Evolutionary conservation across 2,329 filamentous ascomycete genomes (phyloP).

Genomic region (Arthrobotrys megalospora): DNA sequence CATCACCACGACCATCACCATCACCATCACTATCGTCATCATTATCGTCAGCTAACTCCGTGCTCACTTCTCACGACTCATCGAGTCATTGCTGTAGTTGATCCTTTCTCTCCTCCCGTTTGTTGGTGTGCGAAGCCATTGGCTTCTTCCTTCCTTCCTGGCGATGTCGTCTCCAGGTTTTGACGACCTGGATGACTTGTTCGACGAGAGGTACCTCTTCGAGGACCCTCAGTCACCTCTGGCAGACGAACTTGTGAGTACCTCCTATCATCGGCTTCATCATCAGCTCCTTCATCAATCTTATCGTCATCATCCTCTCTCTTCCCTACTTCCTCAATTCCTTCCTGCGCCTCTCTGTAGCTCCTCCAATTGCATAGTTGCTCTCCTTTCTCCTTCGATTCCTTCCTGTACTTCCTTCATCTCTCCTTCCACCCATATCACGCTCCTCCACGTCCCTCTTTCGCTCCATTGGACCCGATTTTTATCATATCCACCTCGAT

Average conservation of each 20-base stretch:
- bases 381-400: background rate
- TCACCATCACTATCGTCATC: background rate
- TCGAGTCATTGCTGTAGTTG: background rate
- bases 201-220: background rate
- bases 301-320: background rate
- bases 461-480: no score
- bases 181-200: background rate
- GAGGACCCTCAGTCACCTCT: background rate
- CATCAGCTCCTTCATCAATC: background rate
- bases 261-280: background rate
- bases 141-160: background rate
- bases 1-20: background rate
- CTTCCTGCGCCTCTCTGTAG: background rate
- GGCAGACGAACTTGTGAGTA: conserved; percentile 10
- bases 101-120: background rate
- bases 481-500: background rate
- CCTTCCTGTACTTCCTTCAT: background rate
- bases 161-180: conserved; percentile 3
- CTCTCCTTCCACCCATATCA: no score
- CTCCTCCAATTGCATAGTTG: background rate
- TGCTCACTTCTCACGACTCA: background rate
- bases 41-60: background rate
- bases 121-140: background rate
- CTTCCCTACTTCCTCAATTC: background rate
- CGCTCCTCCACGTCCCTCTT: background rate